phyloP scores from a whole-genome alignment of 768 basidiomycete genomes.

The Cystoderma amianthinum region DNA sequence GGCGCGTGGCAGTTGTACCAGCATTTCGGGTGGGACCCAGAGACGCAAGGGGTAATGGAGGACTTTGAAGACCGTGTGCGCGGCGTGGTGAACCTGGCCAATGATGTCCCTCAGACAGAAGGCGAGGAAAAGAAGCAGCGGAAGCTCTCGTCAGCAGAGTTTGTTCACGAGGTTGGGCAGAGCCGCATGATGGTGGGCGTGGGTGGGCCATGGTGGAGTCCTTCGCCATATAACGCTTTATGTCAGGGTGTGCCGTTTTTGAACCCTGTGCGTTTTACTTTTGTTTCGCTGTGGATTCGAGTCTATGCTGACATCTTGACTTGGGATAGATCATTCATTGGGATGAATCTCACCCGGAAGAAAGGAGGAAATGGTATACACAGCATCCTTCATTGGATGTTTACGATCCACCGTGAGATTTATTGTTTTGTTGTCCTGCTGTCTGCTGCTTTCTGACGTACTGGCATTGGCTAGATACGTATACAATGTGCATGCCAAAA shows the following conservation, averaged over 20 bases:
- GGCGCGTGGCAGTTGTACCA: slow-evolving; percentile 16
- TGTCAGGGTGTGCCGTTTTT: slow-evolving; percentile 29
- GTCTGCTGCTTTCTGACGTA: background rate
- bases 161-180: slow-evolving; percentile 14
- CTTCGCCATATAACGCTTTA: slow-evolving; percentile 24
- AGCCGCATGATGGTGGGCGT: slow-evolving; percentile 22
- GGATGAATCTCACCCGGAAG: slow-evolving; percentile 15
- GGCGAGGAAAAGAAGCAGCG: too few species aligned
- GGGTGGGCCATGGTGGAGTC: slow-evolving; percentile 18
- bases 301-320: too few species aligned
- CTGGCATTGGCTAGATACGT: slow-evolving; percentile 16
- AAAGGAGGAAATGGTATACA: slow-evolving; percentile 18
- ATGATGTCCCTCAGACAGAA: too few species aligned
- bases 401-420: slow-evolving; percentile 20
- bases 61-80: slow-evolving; percentile 14
- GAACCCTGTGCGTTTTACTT: slow-evolving; percentile 19
- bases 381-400: slow-evolving; percentile 20
- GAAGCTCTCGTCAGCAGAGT: slow-evolving; percentile 8
- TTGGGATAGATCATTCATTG: slow-evolving; percentile 14
- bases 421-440: background rate
- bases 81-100: slow-evolving; percentile 15
- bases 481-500: slow-evolving; percentile 20
- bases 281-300: background rate
- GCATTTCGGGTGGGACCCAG: slow-evolving; percentile 14
- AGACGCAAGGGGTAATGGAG: slow-evolving; percentile 10